These are phyloP conservation scores for Stachybotrys chartarum DNA, from an alignment of 2,329 filamentous ascomycete species.

Conservation along the genomic window DNA sequence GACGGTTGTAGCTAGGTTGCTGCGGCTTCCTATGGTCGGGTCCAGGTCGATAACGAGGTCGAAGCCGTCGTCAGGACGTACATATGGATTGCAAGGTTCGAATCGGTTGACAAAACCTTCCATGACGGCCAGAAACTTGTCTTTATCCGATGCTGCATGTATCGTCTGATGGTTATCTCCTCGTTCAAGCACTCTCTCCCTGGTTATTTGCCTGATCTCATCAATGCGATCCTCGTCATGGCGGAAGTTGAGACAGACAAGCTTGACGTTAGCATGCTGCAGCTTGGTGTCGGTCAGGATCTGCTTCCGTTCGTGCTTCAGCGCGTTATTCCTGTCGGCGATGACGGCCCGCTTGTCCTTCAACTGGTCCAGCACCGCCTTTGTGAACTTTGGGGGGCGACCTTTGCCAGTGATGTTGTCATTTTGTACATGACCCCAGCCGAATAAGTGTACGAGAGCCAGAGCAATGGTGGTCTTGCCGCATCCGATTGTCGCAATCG, in stretches of 20 bases:
- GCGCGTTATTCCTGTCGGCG: constrained; percentile 91
- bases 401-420: constrained; percentile 83
- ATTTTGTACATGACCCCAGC: constrained; percentile 92
- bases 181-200: constrained; percentile 69
- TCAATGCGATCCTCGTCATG: constrained; percentile 73
- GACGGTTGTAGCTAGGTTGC: constrained; percentile 78
- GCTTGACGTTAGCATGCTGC: constrained; percentile 54
- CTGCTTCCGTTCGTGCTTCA: constrained; percentile 80
- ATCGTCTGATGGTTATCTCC: constrained; percentile 99
- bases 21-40: constrained; percentile 65
- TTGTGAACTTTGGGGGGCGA: constrained; percentile 72
- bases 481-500: constrained; percentile 89
- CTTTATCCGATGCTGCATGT: constrained; percentile 65
- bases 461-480: constrained; percentile 92
- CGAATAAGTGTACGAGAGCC: constrained; percentile 74
- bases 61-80: constrained; percentile 72
- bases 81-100: constrained; percentile 62
- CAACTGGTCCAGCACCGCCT: constrained; percentile 59
- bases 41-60: constrained; percentile 82
- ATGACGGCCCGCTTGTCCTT: constrained; percentile 65
- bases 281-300: constrained; percentile 70
- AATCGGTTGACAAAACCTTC: constrained; percentile 86
- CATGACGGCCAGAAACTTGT: constrained; percentile 86
- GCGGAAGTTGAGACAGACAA: constrained; percentile 83
- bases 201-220: constrained; percentile 67